A percentile compares a stretch with the other conserved stretches of the same genome.
Conservation (phyloP, 106 monocot species). For the Dendrobium nobile region DNA sequence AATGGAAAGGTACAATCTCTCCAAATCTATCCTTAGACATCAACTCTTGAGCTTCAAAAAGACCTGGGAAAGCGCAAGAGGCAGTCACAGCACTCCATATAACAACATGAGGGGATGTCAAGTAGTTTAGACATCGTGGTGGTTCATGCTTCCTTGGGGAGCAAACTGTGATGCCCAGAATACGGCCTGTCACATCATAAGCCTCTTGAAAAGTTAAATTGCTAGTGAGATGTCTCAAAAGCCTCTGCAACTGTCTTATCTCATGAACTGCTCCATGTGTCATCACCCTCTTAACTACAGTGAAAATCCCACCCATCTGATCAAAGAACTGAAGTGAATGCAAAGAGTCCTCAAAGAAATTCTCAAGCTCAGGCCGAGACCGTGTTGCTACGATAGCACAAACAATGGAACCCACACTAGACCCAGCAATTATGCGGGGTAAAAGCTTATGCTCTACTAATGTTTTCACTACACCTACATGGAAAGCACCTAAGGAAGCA, state of each 20-base stretch:
- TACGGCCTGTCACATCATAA: conserved; percentile 83
- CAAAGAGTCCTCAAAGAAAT: conserved; percentile 73
- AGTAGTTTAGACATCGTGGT: conserved; percentile 84
- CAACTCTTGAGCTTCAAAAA: conserved; percentile 91
- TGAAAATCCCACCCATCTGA: conserved; percentile 76
- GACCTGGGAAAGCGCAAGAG: conserved; percentile 93
- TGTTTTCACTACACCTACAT: conserved; percentile 83
- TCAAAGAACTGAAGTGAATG: conserved; percentile 85
- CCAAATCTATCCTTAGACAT: conserved; percentile 95
- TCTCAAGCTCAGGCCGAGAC: conserved; percentile 85
- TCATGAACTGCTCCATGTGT: conserved; percentile 82
- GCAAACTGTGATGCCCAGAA: conserved; percentile 87
- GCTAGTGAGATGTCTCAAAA: conserved; percentile 74
- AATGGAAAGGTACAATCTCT: conserved; percentile 76
- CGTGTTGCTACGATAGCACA: conserved; percentile 79
- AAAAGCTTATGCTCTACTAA: conserved; percentile 80
- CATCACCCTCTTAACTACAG: conserved; percentile 63
- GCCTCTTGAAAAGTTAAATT: conserved; percentile 96
- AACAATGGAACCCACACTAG: conserved; percentile 87
- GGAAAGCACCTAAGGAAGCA: conserved; percentile 81
- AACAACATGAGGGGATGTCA: conserved; percentile 93
- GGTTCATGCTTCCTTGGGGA: conserved; percentile 92
- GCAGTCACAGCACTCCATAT: conserved; percentile 98
- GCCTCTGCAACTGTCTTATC: conserved; percentile 65
- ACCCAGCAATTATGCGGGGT: conserved; percentile 83